These are phyloP conservation scores for Protomyces gravidus DNA, from an alignment of 1,139 yeast species.

Conservation along the genomic window DNA sequence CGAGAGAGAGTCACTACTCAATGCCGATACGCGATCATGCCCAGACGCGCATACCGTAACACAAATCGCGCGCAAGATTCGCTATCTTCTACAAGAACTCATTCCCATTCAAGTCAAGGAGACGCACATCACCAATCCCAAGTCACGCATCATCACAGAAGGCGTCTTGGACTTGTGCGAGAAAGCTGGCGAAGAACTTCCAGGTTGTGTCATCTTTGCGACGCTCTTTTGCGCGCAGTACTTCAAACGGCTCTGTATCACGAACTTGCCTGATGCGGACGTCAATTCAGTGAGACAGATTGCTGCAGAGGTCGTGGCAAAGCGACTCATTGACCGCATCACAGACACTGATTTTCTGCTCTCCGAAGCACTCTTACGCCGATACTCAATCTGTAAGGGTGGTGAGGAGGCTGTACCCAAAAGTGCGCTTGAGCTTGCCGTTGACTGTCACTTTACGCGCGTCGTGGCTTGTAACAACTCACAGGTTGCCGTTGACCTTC, in stretches of 20 bases:
- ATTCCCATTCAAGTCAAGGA: constrained; percentile 61
- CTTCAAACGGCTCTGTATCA: constrained; percentile 15
- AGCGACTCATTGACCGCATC: constrained; percentile 60
- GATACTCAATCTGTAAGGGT: constrained; percentile 63
- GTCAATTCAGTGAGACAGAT: constrained; percentile 57
- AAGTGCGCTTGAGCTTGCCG: constrained; percentile 16
- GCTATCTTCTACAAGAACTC: constrained; percentile 63
- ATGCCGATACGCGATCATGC: background rate
- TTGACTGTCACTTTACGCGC: constrained; percentile 20
- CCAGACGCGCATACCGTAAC: constrained; percentile 25
- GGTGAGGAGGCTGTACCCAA: constrained; percentile 60
- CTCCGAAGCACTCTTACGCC: constrained; percentile 70
- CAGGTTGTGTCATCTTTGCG: constrained; percentile 21
- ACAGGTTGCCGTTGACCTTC: constrained; percentile 9
- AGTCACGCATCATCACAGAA: constrained; percentile 59
- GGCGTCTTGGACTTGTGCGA: constrained; percentile 58
- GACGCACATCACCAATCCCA: constrained; percentile 51
- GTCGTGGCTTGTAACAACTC: constrained; percentile 16
- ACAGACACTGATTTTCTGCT: constrained; percentile 61
- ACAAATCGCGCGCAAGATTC: constrained; percentile 60
- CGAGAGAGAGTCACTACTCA: background rate
- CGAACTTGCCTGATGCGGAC: constrained; percentile 58
- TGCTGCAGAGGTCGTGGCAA: constrained; percentile 71
- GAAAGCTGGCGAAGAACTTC: constrained; percentile 74
- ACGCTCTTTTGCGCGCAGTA: constrained; percentile 16